These are phyloP conservation scores for Blastosporella zonata DNA, from an alignment of 1,284 basidiomycete species.

Conservation along the genomic window DNA sequence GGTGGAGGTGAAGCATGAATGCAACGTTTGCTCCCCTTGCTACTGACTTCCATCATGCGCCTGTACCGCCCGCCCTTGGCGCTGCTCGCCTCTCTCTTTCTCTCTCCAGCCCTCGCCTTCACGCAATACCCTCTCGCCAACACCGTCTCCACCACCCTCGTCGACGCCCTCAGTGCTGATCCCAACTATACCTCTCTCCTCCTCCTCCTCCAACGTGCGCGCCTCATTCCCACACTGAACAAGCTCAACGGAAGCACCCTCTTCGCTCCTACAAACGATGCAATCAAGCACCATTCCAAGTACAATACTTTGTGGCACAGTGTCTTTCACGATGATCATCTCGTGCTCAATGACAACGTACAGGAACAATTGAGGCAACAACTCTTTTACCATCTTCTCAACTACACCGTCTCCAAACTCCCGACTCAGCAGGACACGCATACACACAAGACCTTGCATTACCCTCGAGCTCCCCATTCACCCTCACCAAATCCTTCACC, in stretches of 20 bases:
- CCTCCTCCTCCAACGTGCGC: slow-evolving; percentile 78
- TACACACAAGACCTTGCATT: slow-evolving; percentile 67
- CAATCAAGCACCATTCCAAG: slow-evolving; percentile 57
- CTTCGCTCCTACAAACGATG: slow-evolving; percentile 95
- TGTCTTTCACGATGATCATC: slow-evolving; percentile 37
- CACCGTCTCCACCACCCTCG: slow-evolving; percentile 54
- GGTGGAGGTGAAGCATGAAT: slow-evolving; percentile 59
- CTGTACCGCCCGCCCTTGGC: slow-evolving; percentile 14
- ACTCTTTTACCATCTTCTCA: slow-evolving; percentile 93
- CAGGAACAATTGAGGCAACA: slow-evolving; percentile 84
- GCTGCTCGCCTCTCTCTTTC: slow-evolving; percentile 15
- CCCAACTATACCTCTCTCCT: slow-evolving; percentile 81
- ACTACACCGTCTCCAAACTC: slow-evolving; percentile 65
- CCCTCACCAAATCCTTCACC: slow-evolving; percentile 72
- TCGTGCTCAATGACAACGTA: slow-evolving; percentile 71
- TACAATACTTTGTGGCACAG: slow-evolving; percentile 47
- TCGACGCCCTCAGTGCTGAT: slow-evolving; percentile 77
- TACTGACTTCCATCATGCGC: slow-evolving; percentile 17
- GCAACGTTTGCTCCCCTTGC: neutral
- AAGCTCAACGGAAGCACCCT: slow-evolving; percentile 80
- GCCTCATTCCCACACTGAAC: slow-evolving; percentile 91
- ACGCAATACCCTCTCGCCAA: slow-evolving; percentile 26
- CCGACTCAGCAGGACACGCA: slow-evolving; percentile 40
- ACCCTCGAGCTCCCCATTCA: slow-evolving; percentile 56
- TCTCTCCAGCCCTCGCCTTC: slow-evolving; percentile 23